Base-by-base conservation (phyloP, 176 grass and related monocot genomes). In the Rhynchospora breviuscula region DNA sequence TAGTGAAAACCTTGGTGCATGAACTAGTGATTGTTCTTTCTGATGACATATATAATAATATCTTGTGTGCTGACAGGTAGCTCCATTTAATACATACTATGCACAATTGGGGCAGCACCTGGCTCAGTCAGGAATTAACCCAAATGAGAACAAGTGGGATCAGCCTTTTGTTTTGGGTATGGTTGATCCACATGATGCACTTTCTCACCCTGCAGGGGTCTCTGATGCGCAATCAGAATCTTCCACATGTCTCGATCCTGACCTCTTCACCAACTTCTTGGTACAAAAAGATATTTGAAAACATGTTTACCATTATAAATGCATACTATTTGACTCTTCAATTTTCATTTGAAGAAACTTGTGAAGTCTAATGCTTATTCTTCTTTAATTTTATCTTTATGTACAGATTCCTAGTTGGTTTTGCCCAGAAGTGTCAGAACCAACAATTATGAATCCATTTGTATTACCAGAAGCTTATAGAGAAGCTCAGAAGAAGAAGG, bases 51-150 rank as follows among this genome's bases (percentile, higher is more conserved):
- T 52, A 61, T 67, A 86, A 23, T 51, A 15, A 65, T 83, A 89
- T 87, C 58, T 43, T 74, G 22, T 78, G 48, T 86, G 67, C 77
- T 72, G 80, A 88, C 88, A 95, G 96, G 93, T 99, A 87, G 96
- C 93, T 78, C 96, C 96, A 83, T 99, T 99, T 84, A 99, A 99
- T 92, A 95, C 96, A 2, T 89, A 89, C 83, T 95, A 99, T 87
- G 86, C 92, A 29, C 90, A 91, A 84, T 81, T 99, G 78, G 85
- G 73, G 60, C 87, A 93, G 66, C 96, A 99, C 82, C 29, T 99
- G 85, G 52, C 15, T 6, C 91, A 99, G 93, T 91, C 90, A 73
- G 93, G 91, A 84, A 85, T 99, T 18, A 88, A 99, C 71, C 80
- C 86, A 10, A 57, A 85, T 81, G 44, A 90, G 86, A 99, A 99